A percentile compares a stretch with the other conserved stretches of the same genome.
phyloP scores from a whole-genome alignment of 2,329 filamentous ascomycete species.

The Macrophomina tecta region DNA sequence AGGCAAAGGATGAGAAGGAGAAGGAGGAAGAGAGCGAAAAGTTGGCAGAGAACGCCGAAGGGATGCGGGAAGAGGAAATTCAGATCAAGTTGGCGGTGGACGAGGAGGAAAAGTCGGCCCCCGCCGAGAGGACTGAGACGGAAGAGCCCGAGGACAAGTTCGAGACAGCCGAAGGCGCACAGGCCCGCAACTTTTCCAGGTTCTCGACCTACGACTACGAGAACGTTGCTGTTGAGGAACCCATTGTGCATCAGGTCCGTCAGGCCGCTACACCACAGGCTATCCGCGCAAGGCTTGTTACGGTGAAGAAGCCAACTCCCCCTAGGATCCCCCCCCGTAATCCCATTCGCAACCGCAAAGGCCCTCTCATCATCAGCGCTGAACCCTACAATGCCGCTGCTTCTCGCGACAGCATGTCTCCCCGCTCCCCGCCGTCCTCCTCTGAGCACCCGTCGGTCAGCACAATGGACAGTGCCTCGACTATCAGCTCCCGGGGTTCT shows the following conservation, averaged over 20 bases:
- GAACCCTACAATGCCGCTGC: slow-evolving; percentile 24
- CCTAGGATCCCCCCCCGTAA: slow-evolving; percentile 81
- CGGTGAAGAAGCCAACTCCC: slow-evolving; percentile 79
- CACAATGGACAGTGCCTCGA: slow-evolving; percentile 40
- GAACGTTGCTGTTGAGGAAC: slow-evolving; percentile 62
- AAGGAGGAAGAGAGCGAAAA: neutral
- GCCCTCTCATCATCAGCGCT: slow-evolving; percentile 40
- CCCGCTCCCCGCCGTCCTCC: slow-evolving; percentile 37
- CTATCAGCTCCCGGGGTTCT: slow-evolving; percentile 38
- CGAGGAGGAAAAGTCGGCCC: neutral
- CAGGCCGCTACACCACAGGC: slow-evolving; percentile 68
- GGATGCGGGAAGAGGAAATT: neutral
- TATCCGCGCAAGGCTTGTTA: slow-evolving; percentile 80
- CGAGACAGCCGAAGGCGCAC: neutral
- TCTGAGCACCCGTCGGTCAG: slow-evolving; percentile 25
- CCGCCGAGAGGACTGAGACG: neutral
- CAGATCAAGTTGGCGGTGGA: neutral
- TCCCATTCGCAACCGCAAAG: slow-evolving; percentile 59
- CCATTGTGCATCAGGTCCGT: slow-evolving; percentile 72
- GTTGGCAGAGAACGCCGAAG: neutral
- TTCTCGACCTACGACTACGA: slow-evolving; percentile 40
- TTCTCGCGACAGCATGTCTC: slow-evolving; percentile 37
- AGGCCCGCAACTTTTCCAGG: neutral
- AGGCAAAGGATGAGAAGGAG: slow-evolving; percentile 23
- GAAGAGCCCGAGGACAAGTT: neutral